phyloP scores from a whole-genome alignment of 2,329 filamentous ascomycete species.

The Hymenoscyphus albidus region DNA sequence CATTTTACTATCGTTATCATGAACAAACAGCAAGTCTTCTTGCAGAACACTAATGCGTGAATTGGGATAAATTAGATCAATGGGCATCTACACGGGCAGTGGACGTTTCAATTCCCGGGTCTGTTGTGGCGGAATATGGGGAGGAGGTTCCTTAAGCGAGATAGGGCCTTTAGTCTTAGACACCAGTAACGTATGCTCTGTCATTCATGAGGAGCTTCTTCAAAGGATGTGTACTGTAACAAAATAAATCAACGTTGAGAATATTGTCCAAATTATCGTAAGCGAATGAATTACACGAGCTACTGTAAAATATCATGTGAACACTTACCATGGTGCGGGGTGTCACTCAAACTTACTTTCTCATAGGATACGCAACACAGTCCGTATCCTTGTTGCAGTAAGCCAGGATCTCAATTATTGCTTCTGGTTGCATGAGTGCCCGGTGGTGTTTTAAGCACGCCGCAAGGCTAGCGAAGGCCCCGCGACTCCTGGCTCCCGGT shows the following conservation, averaged over 20 bases:
- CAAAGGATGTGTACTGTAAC: too few species aligned
- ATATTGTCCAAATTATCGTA: too few species aligned
- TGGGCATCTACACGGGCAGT: not conserved
- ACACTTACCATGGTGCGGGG: too few species aligned
- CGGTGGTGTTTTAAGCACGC: not conserved
- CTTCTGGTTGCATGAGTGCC: not conserved
- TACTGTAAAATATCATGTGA: too few species aligned
- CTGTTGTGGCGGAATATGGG: not conserved
- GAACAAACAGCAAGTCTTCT: not conserved
- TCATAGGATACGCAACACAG: not conserved
- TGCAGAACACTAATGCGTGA: constrained; percentile 2
- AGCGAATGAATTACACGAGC: too few species aligned
- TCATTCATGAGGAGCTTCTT: too few species aligned
- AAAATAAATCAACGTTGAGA: too few species aligned
- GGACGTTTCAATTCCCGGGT: not conserved
- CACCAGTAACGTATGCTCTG: too few species aligned
- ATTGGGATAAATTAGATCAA: not conserved
- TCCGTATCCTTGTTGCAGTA: not conserved
- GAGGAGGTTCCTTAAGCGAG: not conserved
- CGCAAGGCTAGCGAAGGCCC: not conserved
- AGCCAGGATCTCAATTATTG: not conserved
- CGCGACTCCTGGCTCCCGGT: not conserved
- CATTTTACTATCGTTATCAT: not conserved
- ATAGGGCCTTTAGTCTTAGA: not conserved
- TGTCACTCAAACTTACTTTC: not conserved